Evolutionary conservation across 1,284 basidiomycete species (phyloP).

Genomic region (Marasmius tenuissimus): DNA sequence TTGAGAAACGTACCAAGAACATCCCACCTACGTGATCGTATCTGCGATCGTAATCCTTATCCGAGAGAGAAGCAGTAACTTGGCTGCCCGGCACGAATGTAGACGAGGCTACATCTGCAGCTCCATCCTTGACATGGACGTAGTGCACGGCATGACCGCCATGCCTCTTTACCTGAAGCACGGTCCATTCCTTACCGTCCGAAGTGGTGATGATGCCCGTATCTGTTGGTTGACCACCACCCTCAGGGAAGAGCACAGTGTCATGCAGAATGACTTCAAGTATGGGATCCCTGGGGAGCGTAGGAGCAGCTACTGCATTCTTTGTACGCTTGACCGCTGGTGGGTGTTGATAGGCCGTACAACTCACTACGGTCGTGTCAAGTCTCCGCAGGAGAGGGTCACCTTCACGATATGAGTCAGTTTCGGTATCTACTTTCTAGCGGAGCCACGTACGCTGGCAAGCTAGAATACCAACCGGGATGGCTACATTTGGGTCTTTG

Average conservation of each 20-base stretch:
- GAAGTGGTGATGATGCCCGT: constrained; percentile 58
- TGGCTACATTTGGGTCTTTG: constrained; percentile 44
- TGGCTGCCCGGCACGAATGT: constrained; percentile 50
- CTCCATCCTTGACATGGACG: constrained; percentile 46
- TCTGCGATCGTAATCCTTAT: constrained; percentile 68
- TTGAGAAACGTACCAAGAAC: background rate
- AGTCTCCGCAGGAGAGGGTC: constrained; percentile 64
- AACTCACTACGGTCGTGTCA: constrained; percentile 53
- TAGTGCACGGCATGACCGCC: constrained; percentile 82
- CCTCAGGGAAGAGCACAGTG: constrained; percentile 88
- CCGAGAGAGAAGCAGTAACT: constrained; percentile 58
- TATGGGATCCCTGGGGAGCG: constrained; percentile 44
- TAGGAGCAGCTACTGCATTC: constrained; percentile 50
- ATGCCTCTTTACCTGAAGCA: constrained; percentile 70
- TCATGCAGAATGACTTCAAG: constrained; percentile 75
- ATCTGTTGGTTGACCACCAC: constrained; percentile 85
- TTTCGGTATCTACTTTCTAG: constrained; percentile 13
- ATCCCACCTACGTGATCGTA: constrained; percentile 70
- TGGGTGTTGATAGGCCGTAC: constrained; percentile 40
- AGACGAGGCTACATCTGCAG: constrained; percentile 42
- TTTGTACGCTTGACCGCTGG: constrained; percentile 48
- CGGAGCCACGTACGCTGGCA: constrained; percentile 59
- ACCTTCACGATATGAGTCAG: constrained; percentile 37
- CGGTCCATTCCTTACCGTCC: constrained; percentile 50
- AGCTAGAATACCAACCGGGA: constrained; percentile 71